Base-by-base conservation (phyloP, 768 basidiomycete species). In the Lactarius hatsudake region DNA sequence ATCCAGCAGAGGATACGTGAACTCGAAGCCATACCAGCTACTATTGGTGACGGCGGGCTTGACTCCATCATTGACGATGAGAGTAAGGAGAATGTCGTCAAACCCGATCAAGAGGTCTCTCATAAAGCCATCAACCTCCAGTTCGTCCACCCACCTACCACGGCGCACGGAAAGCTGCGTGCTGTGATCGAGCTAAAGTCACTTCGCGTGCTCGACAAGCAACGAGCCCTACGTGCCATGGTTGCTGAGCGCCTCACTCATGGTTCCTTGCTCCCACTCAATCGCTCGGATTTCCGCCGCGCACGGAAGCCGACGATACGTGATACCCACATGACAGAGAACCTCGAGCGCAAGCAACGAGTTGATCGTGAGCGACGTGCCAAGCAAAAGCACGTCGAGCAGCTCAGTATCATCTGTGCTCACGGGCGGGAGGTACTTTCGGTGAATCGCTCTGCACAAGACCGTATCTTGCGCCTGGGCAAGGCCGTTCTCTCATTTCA, bases 361-460 rank as follows among this genome's bases (percentile, higher is more conserved):
- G 82, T 85, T 15, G 96, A 98, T 67, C 88, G 97, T 26, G 96
- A 98, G 78, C 88, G 89, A 28, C 88, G 94, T 42, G 95, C 95
- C 53, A 98, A 98, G 77, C 90, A 93, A 80, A 95, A 96, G 75
- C 97, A 99, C 74, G 85, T 96, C 74, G 95, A 96, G 70, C 95
- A 98, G 73, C 89, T 99, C 72, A 82, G 80, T 36, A 85, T 91
- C 65, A 98, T 99, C 70, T 90, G 89, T 73, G 76, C 82, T 42
- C 96, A 99, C 76, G 94, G 93, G 0, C 83, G 82, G 63, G 88
- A 91, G 36, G 81, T 98, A 59, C 76, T 89, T 43, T 81, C 80
- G n/a, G 86, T 81, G 36, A 90, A 90, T 73, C 76, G 81, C 28
- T 72, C 74, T 10, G 85, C 89, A 18, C 81, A 91, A 32, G 80